Conservation (phyloP, 2,329 filamentous ascomycete species). For the Penicillium sp. region DNA sequence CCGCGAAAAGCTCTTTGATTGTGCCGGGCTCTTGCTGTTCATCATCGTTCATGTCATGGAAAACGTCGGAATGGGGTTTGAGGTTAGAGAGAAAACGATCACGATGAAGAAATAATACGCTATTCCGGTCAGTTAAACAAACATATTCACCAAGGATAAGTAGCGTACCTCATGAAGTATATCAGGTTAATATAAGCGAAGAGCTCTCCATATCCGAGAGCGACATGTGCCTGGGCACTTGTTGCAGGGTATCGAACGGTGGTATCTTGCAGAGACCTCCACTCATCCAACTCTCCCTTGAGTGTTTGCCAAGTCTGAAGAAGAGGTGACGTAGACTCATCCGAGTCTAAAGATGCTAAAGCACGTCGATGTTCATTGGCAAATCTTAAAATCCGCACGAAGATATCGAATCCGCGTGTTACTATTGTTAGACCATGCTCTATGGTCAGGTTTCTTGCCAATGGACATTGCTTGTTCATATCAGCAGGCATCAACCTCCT, state of each 20-base stretch:
- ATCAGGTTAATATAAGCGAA: slow-evolving; percentile 41
- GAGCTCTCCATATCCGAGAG: slow-evolving; percentile 36
- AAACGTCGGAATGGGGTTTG: slow-evolving; percentile 24
- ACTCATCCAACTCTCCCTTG: slow-evolving; percentile 36
- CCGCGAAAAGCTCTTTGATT: slow-evolving; percentile 33
- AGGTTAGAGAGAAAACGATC: slow-evolving; percentile 35
- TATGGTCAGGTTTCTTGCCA: slow-evolving; percentile 28
- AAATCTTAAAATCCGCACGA: slow-evolving; percentile 37
- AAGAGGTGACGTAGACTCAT: slow-evolving; percentile 17
- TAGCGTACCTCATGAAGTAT: slow-evolving; percentile 36
- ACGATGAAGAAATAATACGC: slow-evolving; percentile 36
- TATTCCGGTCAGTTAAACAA: background rate
- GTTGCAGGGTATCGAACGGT: slow-evolving; percentile 37
- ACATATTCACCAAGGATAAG: background rate
- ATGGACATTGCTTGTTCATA: slow-evolving; percentile 22
- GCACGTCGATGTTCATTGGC: slow-evolving; percentile 37
- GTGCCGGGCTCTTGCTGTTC: slow-evolving; percentile 20
- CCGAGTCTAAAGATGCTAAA: slow-evolving; percentile 18
- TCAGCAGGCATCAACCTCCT: slow-evolving; percentile 31
- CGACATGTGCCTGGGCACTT: slow-evolving; percentile 35
- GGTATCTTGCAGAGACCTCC: slow-evolving; percentile 34
- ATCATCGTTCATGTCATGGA: slow-evolving; percentile 19
- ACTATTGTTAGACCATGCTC: slow-evolving; percentile 37
- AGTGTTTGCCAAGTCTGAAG: slow-evolving; percentile 29
- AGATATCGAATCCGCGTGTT: slow-evolving; percentile 39